These are phyloP conservation scores for Boletus huronensis DNA, from an alignment of 768 basidiomycete species.

Conservation along the genomic window DNA sequence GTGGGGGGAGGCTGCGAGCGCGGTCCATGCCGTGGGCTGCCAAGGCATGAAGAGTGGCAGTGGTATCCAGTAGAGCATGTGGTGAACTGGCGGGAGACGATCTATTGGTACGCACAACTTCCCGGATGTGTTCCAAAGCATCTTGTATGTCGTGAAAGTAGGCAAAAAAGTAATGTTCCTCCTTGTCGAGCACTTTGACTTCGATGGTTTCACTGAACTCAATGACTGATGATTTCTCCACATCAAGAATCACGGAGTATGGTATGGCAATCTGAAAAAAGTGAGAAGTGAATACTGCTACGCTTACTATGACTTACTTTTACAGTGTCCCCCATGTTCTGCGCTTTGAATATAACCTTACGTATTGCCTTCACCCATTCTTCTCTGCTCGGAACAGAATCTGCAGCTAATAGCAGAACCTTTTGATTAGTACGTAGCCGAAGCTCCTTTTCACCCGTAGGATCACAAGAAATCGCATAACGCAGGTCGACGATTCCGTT, in stretches of 20 bases:
- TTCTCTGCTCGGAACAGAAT: slow-evolving; percentile 78
- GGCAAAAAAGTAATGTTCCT: slow-evolving; percentile 86
- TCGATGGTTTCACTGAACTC: slow-evolving; percentile 98
- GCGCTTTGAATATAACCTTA: slow-evolving; percentile 92
- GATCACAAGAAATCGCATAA: slow-evolving; percentile 88
- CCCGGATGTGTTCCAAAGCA: slow-evolving; percentile 79
- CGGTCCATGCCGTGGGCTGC: slow-evolving; percentile 37
- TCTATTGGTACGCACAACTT: slow-evolving; percentile 61
- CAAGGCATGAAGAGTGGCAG: slow-evolving; percentile 37
- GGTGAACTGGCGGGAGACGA: slow-evolving; percentile 23
- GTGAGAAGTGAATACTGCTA: slow-evolving; percentile 2
- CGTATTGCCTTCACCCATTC: slow-evolving; percentile 97
- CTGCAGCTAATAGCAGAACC: slow-evolving; percentile 64
- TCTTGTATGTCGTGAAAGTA: slow-evolving; percentile 82
- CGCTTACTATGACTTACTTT: slow-evolving; percentile 51
- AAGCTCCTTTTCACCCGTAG: slow-evolving; percentile 72
- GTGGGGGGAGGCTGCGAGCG: slow-evolving; percentile 35
- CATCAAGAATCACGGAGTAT: slow-evolving; percentile 82
- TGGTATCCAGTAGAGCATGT: slow-evolving; percentile 55
- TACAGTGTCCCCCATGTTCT: slow-evolving; percentile 94
- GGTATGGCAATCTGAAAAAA: slow-evolving; percentile 81
- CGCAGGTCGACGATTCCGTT: slow-evolving; percentile 94
- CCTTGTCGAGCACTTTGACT: slow-evolving; percentile 83
- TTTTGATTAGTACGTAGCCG: slow-evolving; percentile 82
- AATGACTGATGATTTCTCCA: slow-evolving; percentile 83